Percentiles rank a stretch among this genome's conserved stretches.
These are phyloP conservation scores for Dactylellina cionopaga DNA, from an alignment of 2,329 filamentous ascomycete genomes.

Conservation along the genomic window DNA sequence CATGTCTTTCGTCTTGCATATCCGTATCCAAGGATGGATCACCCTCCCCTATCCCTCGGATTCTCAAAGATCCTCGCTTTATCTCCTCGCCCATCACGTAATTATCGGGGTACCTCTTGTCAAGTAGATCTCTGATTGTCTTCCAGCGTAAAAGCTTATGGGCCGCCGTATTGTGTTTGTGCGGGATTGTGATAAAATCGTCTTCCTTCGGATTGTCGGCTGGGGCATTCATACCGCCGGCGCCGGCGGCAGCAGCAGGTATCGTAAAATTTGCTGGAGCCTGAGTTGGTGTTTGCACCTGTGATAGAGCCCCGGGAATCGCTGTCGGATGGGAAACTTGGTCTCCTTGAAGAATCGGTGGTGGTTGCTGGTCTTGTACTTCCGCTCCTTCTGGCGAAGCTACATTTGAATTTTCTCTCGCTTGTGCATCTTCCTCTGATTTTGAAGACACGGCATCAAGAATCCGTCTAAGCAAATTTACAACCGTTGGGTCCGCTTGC, in stretches of 20 bases:
- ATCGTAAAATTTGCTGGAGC: slow-evolving; percentile 53
- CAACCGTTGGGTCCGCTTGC: slow-evolving; percentile 57
- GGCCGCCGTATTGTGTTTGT: slow-evolving; percentile 87
- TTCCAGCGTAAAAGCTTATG: slow-evolving; percentile 80
- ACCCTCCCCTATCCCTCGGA: slow-evolving; percentile 83
- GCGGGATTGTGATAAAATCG: slow-evolving; percentile 74
- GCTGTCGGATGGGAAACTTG: slow-evolving; percentile 28
- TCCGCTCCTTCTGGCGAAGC: slow-evolving; percentile 28
- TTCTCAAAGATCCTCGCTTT: slow-evolving; percentile 75
- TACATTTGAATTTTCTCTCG: slow-evolving; percentile 7
- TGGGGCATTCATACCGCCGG: slow-evolving; percentile 64
- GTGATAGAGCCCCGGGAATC: slow-evolving; percentile 23
- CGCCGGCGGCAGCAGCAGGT: slow-evolving; percentile 50
- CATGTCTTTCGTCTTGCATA: slow-evolving; percentile 60
- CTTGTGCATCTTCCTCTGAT: slow-evolving; percentile 47
- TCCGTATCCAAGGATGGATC: slow-evolving; percentile 61
- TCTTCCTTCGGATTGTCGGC: slow-evolving; percentile 55
- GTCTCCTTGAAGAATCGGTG: slow-evolving; percentile 10
- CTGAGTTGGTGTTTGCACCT: slow-evolving; percentile 33
- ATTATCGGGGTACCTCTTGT: slow-evolving; percentile 66
- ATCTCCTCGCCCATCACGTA: slow-evolving; percentile 83
- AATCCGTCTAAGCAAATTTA: slow-evolving; percentile 58
- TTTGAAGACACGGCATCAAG: slow-evolving; percentile 21
- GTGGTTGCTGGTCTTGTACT: slow-evolving; percentile 21
- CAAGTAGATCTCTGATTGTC: slow-evolving; percentile 73